Base-by-base conservation (phyloP, 2,329 filamentous ascomycete species). In the Blastomyces silverae region DNA sequence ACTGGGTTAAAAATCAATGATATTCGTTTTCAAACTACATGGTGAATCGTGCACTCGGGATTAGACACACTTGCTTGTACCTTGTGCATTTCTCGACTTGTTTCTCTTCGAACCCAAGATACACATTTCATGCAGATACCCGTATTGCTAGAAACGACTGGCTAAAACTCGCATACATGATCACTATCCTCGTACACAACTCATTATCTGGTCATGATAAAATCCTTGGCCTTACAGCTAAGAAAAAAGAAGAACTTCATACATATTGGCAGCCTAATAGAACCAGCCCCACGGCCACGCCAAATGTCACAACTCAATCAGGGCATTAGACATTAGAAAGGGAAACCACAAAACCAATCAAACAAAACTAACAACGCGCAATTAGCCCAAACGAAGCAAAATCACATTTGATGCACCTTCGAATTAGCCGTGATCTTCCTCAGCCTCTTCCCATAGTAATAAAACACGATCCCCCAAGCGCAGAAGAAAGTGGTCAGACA, bases 401-500 rank as follows among this genome's bases (percentile, higher is more conserved):
- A 31, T 73, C 64, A 78, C 81, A 85, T 78, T 42, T 70, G 76
- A 72, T 87, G 83, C 15, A 87, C 83, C n/a, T 75, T 80, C 65
- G 80, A 82, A 67, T 85, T 80, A 70, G 76, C 81, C 11, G 77
- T 82, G 83, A 82, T 84, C 67, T 82, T 78, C 64, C 85, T 76
- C 69, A 86, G 82, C 1, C 74, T 82, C 80, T 87, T 87, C 1
- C 84, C 85, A 65, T 78, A 82, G 71, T 78, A 82, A 73, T 83
- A 87, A 71, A 86, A 85, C 15, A 84, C 69, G 56, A 85, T 76
- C 0, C 80, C 83, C 69, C 80, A 83, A 6, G 79, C 71, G 70
- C 82, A 85, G 77, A 80, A 87, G 20, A 86, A 66, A 6, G 80
- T 75, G 11, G 81, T 78, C 65, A 87, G 71, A 4, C 74, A 75